These are phyloP conservation scores for Aureobasidium vineae DNA, from an alignment of 2,329 filamentous ascomycete genomes.

Conservation along the genomic window DNA sequence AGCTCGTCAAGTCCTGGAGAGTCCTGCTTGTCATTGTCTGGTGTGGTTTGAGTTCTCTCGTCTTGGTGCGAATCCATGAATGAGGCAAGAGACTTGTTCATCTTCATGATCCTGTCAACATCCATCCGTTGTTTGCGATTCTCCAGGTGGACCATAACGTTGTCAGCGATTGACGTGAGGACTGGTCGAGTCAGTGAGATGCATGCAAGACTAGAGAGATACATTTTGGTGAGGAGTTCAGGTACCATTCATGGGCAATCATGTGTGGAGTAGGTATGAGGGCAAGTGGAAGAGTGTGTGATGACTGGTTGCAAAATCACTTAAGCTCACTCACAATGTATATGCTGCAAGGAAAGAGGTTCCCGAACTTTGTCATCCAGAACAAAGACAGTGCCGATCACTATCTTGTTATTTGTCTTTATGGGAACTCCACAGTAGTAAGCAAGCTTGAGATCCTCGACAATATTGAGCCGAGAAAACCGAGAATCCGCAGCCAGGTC, in stretches of 20 bases:
- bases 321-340: slow-evolving; percentile 28
- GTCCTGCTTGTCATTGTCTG: neutral
- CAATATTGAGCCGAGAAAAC: slow-evolving; percentile 36
- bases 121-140: slow-evolving; percentile 40
- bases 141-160: slow-evolving; percentile 40
- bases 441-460: slow-evolving; percentile 35
- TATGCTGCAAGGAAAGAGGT: slow-evolving; percentile 27
- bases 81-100: slow-evolving; percentile 34
- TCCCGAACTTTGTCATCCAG: slow-evolving; percentile 33
- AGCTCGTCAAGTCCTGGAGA: neutral
- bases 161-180: slow-evolving; percentile 57
- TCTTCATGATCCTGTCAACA: slow-evolving; percentile 32
- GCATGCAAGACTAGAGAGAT: slow-evolving; percentile 18
- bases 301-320: neutral
- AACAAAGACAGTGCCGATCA: slow-evolving; percentile 37
- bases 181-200: slow-evolving; percentile 48
- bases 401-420: slow-evolving; percentile 37
- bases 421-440: slow-evolving; percentile 40
- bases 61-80: slow-evolving; percentile 30
- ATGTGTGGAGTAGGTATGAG: neutral
- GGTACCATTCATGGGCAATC: too few relatives aligned
- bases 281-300: neutral
- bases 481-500: slow-evolving; percentile 36
- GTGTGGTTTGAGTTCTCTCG: neutral
- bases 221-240: neutral